Evolutionary conservation across 805 yeast genomes (phyloP).

Genomic region (Candida ovalis): DNA sequence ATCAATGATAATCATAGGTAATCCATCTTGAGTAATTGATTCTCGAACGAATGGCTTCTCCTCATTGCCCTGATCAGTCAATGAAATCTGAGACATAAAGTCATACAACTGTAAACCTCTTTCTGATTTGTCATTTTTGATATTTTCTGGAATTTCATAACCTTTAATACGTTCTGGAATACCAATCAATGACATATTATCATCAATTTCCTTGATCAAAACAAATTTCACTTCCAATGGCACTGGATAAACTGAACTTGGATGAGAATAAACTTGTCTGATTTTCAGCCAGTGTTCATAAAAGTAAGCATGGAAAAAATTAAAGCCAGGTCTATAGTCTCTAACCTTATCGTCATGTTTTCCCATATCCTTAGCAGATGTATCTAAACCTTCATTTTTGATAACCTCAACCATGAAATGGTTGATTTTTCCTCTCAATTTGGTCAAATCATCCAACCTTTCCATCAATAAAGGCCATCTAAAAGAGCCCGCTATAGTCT

Average conservation of each 20-base stretch:
- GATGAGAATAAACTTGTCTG: conserved; percentile 20
- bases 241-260: conserved; percentile 8
- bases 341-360: conserved; percentile 17
- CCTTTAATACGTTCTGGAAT: conserved; percentile 55
- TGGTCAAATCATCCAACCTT: conserved; percentile 38
- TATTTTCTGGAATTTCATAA: conserved; percentile 52
- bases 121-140: conserved; percentile 44
- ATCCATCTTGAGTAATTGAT: conserved; percentile 67
- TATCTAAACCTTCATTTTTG: conserved; percentile 13
- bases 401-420: conserved; percentile 36
- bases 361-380: conserved; percentile 4
- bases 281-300: conserved; percentile 44
- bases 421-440: conserved; percentile 36
- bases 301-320: conserved; percentile 42
- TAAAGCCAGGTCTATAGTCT: conserved; percentile 30
- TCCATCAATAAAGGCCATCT: conserved; percentile 54
- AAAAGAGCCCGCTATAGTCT: conserved; percentile 52
- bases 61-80: conserved; percentile 41
- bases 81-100: conserved; percentile 66
- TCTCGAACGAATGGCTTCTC: conserved; percentile 50
- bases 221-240: conserved; percentile 17
- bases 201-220: conserved; percentile 43
- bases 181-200: conserved; percentile 46
- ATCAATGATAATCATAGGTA: conserved; percentile 60
- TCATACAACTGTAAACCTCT: conserved; percentile 56